A percentile compares a stretch with the other conserved stretches of the same genome.
Conservation (phyloP, 2,329 filamentous ascomycete species). For the Arthroderma sp. region DNA sequence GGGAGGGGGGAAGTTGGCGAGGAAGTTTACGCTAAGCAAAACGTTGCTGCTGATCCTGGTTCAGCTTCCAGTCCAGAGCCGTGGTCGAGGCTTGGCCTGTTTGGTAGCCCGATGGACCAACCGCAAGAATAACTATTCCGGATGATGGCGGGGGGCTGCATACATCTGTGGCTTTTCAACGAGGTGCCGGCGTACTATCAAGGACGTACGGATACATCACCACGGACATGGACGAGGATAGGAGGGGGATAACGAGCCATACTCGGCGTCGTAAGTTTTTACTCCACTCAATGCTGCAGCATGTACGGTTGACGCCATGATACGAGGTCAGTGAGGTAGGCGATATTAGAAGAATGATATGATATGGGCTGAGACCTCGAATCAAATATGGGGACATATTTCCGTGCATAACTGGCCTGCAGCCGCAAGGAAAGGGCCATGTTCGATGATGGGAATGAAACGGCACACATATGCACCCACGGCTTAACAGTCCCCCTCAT, state of each 20-base stretch:
- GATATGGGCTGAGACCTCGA: not conserved
- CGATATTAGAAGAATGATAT: not conserved
- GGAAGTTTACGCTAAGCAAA: slow-evolving; percentile 6
- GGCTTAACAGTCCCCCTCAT: not conserved
- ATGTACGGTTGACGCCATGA: not conserved
- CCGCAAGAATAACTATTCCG: not conserved
- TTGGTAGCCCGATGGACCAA: not conserved
- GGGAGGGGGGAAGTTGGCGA: not conserved
- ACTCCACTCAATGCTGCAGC: not conserved
- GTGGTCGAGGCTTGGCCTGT: slow-evolving; percentile 1
- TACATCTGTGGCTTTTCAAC: not conserved
- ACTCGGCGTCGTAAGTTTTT: not conserved
- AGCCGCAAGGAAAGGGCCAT: not conserved
- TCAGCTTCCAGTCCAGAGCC: slow-evolving; percentile 6
- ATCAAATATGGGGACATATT: not conserved
- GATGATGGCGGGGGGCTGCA: not conserved
- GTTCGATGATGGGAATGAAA: not conserved
- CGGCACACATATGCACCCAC: slow-evolving; percentile 2
- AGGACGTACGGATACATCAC: not conserved
- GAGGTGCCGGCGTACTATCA: not conserved
- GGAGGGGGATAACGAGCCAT: not conserved
- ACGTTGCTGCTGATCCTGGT: slow-evolving; percentile 4
- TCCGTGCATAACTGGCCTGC: not conserved
- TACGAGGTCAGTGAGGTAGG: not conserved
- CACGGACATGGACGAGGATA: not conserved